Conservation (phyloP, 805 yeast species). For the Candida schatavii region DNA sequence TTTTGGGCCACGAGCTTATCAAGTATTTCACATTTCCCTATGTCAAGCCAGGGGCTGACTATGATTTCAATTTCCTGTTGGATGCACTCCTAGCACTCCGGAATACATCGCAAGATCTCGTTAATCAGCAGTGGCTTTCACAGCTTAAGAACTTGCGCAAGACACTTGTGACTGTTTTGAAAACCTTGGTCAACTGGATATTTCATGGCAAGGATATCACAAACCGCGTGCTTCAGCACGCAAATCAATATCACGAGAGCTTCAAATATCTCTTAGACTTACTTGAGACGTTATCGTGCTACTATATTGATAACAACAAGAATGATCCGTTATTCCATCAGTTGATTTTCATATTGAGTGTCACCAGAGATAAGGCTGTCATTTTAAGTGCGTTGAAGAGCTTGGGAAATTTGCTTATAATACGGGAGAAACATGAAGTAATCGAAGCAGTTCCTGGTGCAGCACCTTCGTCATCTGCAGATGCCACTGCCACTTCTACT, state of each 20-base stretch:
- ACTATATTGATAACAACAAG: conserved; percentile 68
- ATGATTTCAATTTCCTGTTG: conserved; percentile 12
- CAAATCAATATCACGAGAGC: conserved; percentile 51
- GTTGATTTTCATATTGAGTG: conserved; percentile 48
- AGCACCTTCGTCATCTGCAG: conserved; percentile 3
- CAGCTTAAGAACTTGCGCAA: conserved; percentile 46
- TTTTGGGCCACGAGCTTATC: conserved; percentile 41
- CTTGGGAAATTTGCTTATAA: conserved; percentile 69
- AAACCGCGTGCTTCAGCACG: conserved; percentile 10
- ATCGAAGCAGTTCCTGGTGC: conserved; percentile 8
- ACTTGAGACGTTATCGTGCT: conserved; percentile 80
- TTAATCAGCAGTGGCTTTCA: conserved; percentile 75
- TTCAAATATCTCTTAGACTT: conserved; percentile 71
- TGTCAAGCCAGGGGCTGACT: conserved; percentile 14
- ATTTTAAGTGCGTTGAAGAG: conserved; percentile 71
- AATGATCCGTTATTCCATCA: conserved; percentile 66
- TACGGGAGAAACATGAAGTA: conserved; percentile 19
- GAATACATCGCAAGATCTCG: conserved; percentile 80
- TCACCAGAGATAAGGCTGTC: conserved; percentile 64
- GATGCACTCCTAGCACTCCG: conserved; percentile 66
- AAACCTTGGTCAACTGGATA: conserved; percentile 34
- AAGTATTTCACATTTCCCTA: conserved; percentile 35
- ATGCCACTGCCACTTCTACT: neutral
- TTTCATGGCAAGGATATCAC: conserved; percentile 12
- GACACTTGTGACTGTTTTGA: conserved; percentile 45